phyloP scores from a whole-genome alignment of 108 stramenopile genomes.

The Mediolabrus comicus region DNA sequence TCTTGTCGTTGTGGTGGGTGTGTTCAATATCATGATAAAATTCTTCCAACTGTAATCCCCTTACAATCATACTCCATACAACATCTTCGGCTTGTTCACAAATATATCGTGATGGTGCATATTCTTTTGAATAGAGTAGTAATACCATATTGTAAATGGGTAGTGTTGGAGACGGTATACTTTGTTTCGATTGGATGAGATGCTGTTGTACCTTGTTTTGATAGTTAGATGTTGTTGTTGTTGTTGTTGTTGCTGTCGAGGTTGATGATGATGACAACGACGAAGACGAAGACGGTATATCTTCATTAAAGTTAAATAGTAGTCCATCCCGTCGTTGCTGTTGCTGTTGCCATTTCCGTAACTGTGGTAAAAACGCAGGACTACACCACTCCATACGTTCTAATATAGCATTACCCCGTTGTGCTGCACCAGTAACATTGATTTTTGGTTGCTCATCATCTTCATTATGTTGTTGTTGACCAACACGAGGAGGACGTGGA shows the following conservation, averaged over 20 bases:
- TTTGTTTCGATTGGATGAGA: conserved; percentile 6
- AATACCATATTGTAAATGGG: conserved; percentile 40
- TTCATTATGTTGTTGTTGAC: not conserved
- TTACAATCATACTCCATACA: conserved; percentile 33
- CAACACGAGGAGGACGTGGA: not conserved
- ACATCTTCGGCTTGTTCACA: conserved; percentile 39
- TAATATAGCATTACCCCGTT: conserved; percentile 26
- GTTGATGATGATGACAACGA: not conserved
- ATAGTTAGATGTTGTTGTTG: not conserved
- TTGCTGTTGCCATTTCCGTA: not conserved
- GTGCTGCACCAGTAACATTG: conserved; percentile 22
- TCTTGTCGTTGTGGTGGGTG: not conserved
- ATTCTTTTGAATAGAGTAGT: conserved; percentile 19
- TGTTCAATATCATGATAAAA: not conserved
- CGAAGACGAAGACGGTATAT: not conserved
- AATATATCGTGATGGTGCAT: conserved; percentile 5
- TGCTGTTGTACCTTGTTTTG: conserved; percentile 2
- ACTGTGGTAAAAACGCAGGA: conserved; percentile 10
- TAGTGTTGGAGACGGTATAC: conserved; percentile 10
- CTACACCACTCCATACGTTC: conserved; percentile 33
- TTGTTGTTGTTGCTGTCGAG: not conserved
- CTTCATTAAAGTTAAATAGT: no score
- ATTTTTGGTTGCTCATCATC: not conserved
- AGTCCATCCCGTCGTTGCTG: not conserved
- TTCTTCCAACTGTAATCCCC: not conserved